Conservation (phyloP, 2,329 filamentous ascomycete genomes). For the Colletotrichum sp. region DNA sequence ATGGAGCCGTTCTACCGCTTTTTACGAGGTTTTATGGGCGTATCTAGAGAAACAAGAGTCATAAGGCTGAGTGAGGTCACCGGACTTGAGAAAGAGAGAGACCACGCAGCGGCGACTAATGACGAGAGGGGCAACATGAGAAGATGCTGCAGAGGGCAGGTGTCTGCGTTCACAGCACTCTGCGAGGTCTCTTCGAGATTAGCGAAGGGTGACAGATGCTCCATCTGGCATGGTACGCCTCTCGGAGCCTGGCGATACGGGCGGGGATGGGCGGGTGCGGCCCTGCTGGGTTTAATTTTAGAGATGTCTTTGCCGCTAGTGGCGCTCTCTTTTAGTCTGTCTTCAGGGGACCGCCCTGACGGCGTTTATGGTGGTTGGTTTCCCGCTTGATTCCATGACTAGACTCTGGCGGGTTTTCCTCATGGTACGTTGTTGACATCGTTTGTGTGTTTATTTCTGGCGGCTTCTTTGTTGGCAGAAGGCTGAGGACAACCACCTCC, state of each 20-base stretch:
- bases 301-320: conserved; percentile 7
- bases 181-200: conserved; percentile 7
- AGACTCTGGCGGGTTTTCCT: not conserved
- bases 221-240: not conserved
- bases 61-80: not conserved
- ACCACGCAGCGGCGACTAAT: not conserved
- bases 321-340: not conserved
- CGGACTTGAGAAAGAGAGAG: not conserved
- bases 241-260: not conserved
- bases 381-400: not conserved
- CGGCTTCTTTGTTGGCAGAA: not conserved
- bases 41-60: not conserved
- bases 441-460: not conserved
- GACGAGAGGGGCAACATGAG: not conserved
- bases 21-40: not conserved
- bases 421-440: not conserved
- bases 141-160: not conserved
- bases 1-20: not conserved
- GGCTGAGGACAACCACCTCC: not conserved
- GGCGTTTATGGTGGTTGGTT: not conserved
- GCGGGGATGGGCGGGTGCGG: not conserved
- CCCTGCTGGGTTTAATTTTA: conserved; percentile 10
- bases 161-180: not conserved
- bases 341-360: not conserved
- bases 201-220: conserved; percentile 8